Conservation (phyloP, 2,329 filamentous ascomycete genomes). For the Pestalotiopsis sp. region DNA sequence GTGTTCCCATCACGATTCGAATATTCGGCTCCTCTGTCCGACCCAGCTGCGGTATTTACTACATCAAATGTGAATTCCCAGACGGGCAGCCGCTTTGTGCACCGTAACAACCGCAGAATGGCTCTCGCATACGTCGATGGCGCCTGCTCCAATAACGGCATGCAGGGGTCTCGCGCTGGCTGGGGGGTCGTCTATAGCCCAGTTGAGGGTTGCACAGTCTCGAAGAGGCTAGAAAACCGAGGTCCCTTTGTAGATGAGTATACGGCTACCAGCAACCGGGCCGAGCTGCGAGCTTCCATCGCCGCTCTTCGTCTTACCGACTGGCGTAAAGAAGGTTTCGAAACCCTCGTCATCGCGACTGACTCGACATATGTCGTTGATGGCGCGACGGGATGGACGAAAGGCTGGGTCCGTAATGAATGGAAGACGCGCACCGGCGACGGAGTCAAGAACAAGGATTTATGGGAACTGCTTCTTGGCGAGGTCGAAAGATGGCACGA, state of each 20-base stretch:
- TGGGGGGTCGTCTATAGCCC: background rate
- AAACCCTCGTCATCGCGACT: conserved; percentile 52
- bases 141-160: background rate
- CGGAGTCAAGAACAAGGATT: conserved; percentile 51
- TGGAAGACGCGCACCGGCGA: conserved; percentile 42
- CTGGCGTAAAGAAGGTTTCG: conserved; percentile 45
- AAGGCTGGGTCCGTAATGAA: conserved; percentile 44
- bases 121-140: conserved; percentile 3
- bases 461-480: conserved; percentile 45
- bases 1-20: background rate
- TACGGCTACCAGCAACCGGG: conserved; percentile 52
- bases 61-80: background rate
- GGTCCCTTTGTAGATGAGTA: conserved; percentile 42
- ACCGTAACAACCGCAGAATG: background rate
- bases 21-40: background rate
- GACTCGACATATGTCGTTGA: conserved; percentile 55
- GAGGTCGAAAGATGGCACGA: conserved; percentile 2
- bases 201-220: background rate
- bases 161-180: background rate
- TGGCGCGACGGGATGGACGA: conserved; percentile 45
- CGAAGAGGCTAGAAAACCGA: conserved; percentile 38
- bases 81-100: background rate
- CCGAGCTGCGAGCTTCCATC: conserved; percentile 57
- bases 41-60: background rate
- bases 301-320: conserved; percentile 46